These are phyloP conservation scores for Cadophora gregata DNA, from an alignment of 2,329 filamentous ascomycete species.

Conservation along the genomic window DNA sequence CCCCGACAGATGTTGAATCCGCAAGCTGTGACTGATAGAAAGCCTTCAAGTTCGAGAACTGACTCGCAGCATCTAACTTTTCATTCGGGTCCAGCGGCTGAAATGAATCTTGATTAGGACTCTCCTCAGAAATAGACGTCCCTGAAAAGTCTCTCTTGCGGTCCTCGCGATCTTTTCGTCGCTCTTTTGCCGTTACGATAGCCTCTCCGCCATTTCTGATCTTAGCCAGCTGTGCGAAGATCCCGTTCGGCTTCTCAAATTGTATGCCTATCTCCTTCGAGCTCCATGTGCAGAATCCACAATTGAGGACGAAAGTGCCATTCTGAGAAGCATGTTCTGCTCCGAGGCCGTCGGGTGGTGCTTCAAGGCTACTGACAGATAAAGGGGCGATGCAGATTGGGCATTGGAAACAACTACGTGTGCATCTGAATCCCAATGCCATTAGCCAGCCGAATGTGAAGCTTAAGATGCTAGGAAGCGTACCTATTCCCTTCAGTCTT, in stretches of 20 bases:
- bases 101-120: constrained; percentile 46
- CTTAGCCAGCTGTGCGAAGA: constrained; percentile 79
- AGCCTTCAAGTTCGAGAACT: constrained; percentile 74
- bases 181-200: constrained; percentile 55
- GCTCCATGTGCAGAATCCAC: constrained; percentile 92
- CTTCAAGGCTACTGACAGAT: constrained; percentile 73
- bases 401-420: constrained; percentile 94
- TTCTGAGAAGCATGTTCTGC: constrained; percentile 48
- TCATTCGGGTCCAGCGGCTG: constrained; percentile 44
- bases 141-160: constrained; percentile 35
- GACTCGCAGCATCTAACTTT: constrained; percentile 65
- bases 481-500: constrained; percentile 94
- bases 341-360: constrained; percentile 42
- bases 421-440: constrained; percentile 66
- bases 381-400: constrained; percentile 86
- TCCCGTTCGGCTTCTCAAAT: constrained; percentile 87
- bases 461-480: constrained; percentile 30
- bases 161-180: constrained; percentile 39
- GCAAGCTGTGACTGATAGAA: constrained; percentile 85
- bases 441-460: constrained; percentile 19
- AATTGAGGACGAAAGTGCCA: constrained; percentile 79
- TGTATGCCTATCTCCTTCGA: constrained; percentile 88
- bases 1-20: constrained; percentile 59
- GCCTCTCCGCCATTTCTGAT: constrained; percentile 66
- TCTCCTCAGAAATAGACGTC: constrained; percentile 38